Evolutionary conservation across 768 basidiomycete genomes (phyloP).

Genomic region (Melanogaster broomeanus): DNA sequence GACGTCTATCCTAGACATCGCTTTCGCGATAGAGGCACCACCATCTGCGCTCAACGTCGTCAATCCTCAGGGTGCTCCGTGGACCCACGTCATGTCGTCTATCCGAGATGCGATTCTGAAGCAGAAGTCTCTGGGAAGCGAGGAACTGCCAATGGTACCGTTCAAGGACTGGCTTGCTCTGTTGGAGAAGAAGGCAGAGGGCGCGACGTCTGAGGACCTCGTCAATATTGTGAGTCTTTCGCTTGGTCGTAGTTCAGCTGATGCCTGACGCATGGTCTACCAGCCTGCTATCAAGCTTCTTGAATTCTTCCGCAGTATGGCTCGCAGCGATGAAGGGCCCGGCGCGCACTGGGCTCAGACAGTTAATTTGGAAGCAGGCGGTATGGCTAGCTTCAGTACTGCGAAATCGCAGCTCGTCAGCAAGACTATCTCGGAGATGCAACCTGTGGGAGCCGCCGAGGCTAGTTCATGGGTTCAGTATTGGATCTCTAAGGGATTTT

Average conservation of each 20-base stretch:
- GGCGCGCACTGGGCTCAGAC: neutral
- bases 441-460: slow-evolving; percentile 12
- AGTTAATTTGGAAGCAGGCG: slow-evolving; percentile 3
- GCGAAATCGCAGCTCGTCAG: slow-evolving; percentile 12
- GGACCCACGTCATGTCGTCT: slow-evolving; percentile 26
- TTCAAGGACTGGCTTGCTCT: slow-evolving; percentile 32
- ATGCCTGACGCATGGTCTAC: neutral
- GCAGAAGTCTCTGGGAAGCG: slow-evolving; percentile 3
- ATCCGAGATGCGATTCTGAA: slow-evolving; percentile 19
- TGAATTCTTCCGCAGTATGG: slow-evolving; percentile 26
- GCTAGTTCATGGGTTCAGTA: slow-evolving; percentile 19
- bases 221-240: slow-evolving; percentile 1
- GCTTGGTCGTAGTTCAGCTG: neutral
- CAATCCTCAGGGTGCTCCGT: slow-evolving; percentile 36
- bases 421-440: slow-evolving; percentile 11
- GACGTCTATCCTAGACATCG: slow-evolving; percentile 33
- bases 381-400: slow-evolving; percentile 6
- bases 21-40: slow-evolving; percentile 17
- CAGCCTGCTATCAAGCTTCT: slow-evolving; percentile 36
- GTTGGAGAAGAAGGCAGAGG: slow-evolving; percentile 27
- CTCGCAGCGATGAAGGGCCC: neutral
- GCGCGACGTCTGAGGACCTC: slow-evolving; percentile 1
- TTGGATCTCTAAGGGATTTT: slow-evolving; percentile 16
- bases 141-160: slow-evolving; percentile 22
- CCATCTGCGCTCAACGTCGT: slow-evolving; percentile 37